A percentile compares a stretch with the other conserved stretches of the same genome.
These are phyloP conservation scores for Saposhnikovia divaricata DNA, from an alignment of 129 eudicot species.

Conservation along the genomic window DNA sequence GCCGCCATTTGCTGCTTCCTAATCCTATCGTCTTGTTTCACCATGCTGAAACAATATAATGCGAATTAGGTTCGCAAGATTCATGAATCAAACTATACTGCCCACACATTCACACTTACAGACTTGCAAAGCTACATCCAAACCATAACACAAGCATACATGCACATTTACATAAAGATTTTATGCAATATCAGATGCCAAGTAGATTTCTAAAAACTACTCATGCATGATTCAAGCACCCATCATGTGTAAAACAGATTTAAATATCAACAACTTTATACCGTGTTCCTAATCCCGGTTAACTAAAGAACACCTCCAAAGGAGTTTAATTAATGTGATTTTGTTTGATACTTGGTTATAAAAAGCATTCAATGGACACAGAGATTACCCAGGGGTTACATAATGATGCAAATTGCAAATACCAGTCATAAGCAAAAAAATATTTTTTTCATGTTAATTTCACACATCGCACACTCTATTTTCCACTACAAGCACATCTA, in stretches of 20 bases:
- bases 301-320: not conserved
- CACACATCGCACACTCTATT: not conserved
- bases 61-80: not conserved
- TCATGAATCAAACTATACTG: not conserved
- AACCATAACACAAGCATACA: not conserved
- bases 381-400: not conserved
- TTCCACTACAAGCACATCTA: not conserved
- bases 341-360: not conserved
- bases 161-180: not conserved
- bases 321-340: not conserved
- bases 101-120: not conserved
- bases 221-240: not conserved
- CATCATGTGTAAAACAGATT: not conserved
- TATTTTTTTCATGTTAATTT: not conserved
- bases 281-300: not conserved
- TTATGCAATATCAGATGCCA: not conserved
- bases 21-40: constrained; percentile 68
- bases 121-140: not conserved
- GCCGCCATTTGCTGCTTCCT: constrained; percentile 99
- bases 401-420: not conserved
- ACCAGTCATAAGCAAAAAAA: not conserved
- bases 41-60: constrained; percentile 58
- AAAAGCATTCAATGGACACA: not conserved
- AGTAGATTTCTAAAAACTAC: not conserved
- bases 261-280: not conserved